Base-by-base conservation (phyloP, 768 basidiomycete genomes). In the Psilocybe cyanescens region DNA sequence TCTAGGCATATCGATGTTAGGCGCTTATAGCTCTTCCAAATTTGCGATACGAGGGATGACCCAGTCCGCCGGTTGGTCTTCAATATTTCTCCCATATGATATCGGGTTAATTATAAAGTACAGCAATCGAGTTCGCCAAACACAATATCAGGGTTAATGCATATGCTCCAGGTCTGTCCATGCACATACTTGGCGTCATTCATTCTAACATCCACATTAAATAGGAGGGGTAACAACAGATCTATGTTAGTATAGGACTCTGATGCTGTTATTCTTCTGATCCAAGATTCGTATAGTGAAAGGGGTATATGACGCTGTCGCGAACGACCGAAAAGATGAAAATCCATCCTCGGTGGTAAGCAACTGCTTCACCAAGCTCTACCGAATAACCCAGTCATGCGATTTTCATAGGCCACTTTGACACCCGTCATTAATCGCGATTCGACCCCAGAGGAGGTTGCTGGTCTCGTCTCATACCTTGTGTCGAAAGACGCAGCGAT, bases 1-100 rank as follows among this genome's bases (percentile, higher is more conserved):
- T 24, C 28, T 24, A 64, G 63, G 58, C 6, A 56, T 45, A 19
- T 53, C 65, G 1, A 9, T 65, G 11, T 3, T 57, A 53, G 52
- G 60, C 48, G 50, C 71, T 0, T 82, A 81, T 51, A 64, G 67
- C 24, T 69, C 73, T 0, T 70, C 73, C 0, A 81, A 82, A 62
- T 80, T 79, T 59, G 77, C 79, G 0, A 65, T 81, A 6, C 70
- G 80, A 30, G 74, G 77, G 1, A 50, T 82, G 33, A 79, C 79
- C 0, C 79, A 81, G 56, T 58, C 70, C 4, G 74, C 73, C 54
- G 79, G 80, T 79, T 41, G 50, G 56, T 46, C 4, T 6, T 8
- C 33, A 4, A 6, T 24, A 1, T 8, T 44, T 17, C n/a, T 49
- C 19, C 16, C 11, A 3, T 29, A 8, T 39, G 12, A 41, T 17